Base-by-base conservation (phyloP, 176 grass and related monocot genomes). In the Avena insularis region DNA sequence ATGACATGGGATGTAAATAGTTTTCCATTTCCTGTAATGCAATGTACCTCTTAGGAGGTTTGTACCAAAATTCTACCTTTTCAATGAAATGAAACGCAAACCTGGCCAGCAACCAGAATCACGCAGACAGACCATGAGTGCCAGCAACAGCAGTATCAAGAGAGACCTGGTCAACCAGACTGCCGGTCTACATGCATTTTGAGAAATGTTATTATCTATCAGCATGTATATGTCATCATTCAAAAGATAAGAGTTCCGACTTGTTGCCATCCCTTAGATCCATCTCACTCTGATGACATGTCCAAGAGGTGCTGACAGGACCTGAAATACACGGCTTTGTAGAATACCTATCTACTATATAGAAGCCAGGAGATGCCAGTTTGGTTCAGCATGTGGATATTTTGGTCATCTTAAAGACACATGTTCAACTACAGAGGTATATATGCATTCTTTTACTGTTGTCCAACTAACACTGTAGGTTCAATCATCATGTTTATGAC, bases 151-250 rank as follows among this genome's bases (percentile, higher is more conserved):
- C 73, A 79, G 13, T 83, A 72, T 74, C 64, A 79, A 63, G 84
- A 79, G 84, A 87, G 89, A 73, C 80, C 84, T 66, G 84, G 84
- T 57, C 62, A 87, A 53, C 89, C 89, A 63, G 84, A 83, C 33
- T 90, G 89, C 46, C 73, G 85, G 33, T 83, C 87, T 90, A 83
- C 80, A 38, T 86, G 84, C 84, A 87, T 63, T 86, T 72, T 78
- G 89, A 84, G 46, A 87, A 71, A 64, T 90, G 84, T 46, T 83
- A 90, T 64, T 79, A 64, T 55, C 54, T 53, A 9, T 87, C 89
- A 33, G 79, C 79, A 54, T 86, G 84, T 47, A 83, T 79, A 73
- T 90, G 87, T 83, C 55, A 87, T 63, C 84, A 90, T 79, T 80
- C 89, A 72, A 90, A 79, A 78, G 72, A 87, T 16, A 65, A 51